These are phyloP conservation scores for Xylariaceae sp. DNA, from an alignment of 2,329 filamentous ascomycete genomes.

Conservation along the genomic window DNA sequence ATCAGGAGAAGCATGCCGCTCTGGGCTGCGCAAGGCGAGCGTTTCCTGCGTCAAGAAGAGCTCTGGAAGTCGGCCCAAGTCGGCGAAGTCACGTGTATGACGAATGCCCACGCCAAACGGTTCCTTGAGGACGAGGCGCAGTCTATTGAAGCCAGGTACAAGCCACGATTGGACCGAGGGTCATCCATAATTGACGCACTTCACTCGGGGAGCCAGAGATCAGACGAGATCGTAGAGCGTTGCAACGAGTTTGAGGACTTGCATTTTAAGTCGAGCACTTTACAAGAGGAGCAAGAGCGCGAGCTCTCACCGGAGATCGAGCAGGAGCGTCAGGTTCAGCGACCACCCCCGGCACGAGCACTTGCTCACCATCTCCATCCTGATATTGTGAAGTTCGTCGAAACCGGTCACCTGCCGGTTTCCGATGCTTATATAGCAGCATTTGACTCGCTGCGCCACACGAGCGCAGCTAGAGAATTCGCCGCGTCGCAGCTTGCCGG, in stretches of 20 bases:
- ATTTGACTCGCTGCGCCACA: constrained; percentile 1
- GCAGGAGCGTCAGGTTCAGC: constrained; percentile 10
- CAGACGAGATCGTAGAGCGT: neutral
- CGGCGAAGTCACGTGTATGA: neutral
- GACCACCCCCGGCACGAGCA: constrained; percentile 6
- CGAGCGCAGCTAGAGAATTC: constrained; percentile 1
- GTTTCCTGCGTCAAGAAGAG: constrained; percentile 11
- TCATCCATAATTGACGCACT: neutral
- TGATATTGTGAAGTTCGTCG: constrained; percentile 1
- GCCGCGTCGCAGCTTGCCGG: neutral
- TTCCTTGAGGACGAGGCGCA: constrained; percentile 14
- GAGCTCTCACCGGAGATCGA: constrained; percentile 16
- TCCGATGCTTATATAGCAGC: constrained; percentile 13
- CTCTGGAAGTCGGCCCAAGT: constrained; percentile 6
- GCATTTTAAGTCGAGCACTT: constrained; percentile 4
- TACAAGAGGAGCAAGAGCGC: constrained; percentile 19
- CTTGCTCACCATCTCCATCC: constrained; percentile 5
- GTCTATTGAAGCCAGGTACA: constrained; percentile 9
- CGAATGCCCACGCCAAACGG: neutral
- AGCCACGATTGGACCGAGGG: neutral
- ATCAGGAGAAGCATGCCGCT: constrained; percentile 10
- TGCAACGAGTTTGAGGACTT: constrained; percentile 11
- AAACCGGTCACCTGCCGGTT: neutral
- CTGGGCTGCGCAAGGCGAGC: constrained; percentile 14
- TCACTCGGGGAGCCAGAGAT: neutral